Percentiles rank a stretch among this genome's conserved stretches.
These are phyloP conservation scores for Helotiales sp. DNA, from an alignment of 2,329 filamentous ascomycete genomes.

Conservation along the genomic window DNA sequence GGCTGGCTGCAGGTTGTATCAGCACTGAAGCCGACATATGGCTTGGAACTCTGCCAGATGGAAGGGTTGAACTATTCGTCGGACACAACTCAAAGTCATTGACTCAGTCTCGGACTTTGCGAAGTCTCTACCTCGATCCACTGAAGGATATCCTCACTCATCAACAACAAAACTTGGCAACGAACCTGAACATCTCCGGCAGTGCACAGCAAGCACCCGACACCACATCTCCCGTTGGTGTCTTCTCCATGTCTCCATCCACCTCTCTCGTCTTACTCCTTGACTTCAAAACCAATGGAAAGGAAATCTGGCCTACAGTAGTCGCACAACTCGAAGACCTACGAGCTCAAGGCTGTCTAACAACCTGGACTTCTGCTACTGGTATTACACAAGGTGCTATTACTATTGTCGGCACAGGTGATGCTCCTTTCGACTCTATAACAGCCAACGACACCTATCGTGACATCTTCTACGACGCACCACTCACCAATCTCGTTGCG, in stretches of 20 bases:
- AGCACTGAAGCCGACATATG: slow-evolving; percentile 61
- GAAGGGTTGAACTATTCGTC: slow-evolving; percentile 44
- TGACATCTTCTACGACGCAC: slow-evolving; percentile 49
- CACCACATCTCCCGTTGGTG: not conserved
- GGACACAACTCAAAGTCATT: slow-evolving; percentile 56
- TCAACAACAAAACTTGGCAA: slow-evolving; percentile 43
- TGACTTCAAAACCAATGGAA: slow-evolving; percentile 48
- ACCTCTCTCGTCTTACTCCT: slow-evolving; percentile 44
- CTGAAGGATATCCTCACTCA: slow-evolving; percentile 54
- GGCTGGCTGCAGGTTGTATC: slow-evolving; percentile 55
- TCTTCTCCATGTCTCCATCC: slow-evolving; percentile 9
- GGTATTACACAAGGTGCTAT: slow-evolving; percentile 37
- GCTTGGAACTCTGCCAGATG: slow-evolving; percentile 49
- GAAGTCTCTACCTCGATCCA: slow-evolving; percentile 58
- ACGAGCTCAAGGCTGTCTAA: slow-evolving; percentile 38
- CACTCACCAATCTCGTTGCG: slow-evolving; percentile 31
- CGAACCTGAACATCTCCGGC: not conserved
- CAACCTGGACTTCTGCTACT: slow-evolving; percentile 37
- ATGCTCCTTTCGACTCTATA: slow-evolving; percentile 44
- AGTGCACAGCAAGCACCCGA: not conserved
- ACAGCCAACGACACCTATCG: slow-evolving; percentile 38
- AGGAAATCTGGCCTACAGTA: slow-evolving; percentile 39
- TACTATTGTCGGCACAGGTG: slow-evolving; percentile 50
- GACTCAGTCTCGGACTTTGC: slow-evolving; percentile 52
- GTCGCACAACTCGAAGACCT: slow-evolving; percentile 41